Base-by-base conservation (phyloP, 257 asterid genomes). In the Lycium barbarum region DNA sequence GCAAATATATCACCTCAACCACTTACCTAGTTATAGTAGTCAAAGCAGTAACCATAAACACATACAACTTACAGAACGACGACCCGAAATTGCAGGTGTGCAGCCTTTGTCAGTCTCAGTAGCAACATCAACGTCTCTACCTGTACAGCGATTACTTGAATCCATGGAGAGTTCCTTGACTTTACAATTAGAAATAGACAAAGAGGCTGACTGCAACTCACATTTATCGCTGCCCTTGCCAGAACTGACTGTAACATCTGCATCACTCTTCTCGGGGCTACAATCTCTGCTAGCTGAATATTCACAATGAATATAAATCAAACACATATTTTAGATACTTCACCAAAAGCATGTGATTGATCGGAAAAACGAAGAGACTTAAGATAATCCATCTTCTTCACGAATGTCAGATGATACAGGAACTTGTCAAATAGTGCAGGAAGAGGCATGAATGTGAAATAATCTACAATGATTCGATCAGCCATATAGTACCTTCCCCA, bases 11-110 rank as follows among this genome's bases (percentile, higher is more conserved):
- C 90, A 95, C 83, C 90, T 84, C 88, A 91, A 89, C 92, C 73
- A 89, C 63, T 84, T 85, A 88, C 86, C 89, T 55, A 84, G 86
- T 88, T 87, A 85, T 81, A 85, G 84, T 88, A 89, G 57, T 80
- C 88, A 87, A 86, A 73, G 79, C 90, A 82, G 89, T 83, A 91
- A 88, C 91, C 91, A 91, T 84, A 93, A 92, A 91, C 95, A 96
- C 98, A 93, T 96, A 95, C 98, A 97, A 97, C 99, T 97, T 97
- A 97, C 99, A 97, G 93, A 93, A 93, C 93, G 93, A 91, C 95
- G 97, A 92, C 96, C 98, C 90, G 91, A 89, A 84, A 86, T 82
- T 53, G 63, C 93, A 82, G 92, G 90, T 62, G 92, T 89, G 87
- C 89, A 84, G 82, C 76, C 89, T 83, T 89, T 82, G 72, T 91